Evolutionary conservation across 108 stramenopile species (phyloP).

Genomic region (Stephanodiscus minutulus): DNA sequence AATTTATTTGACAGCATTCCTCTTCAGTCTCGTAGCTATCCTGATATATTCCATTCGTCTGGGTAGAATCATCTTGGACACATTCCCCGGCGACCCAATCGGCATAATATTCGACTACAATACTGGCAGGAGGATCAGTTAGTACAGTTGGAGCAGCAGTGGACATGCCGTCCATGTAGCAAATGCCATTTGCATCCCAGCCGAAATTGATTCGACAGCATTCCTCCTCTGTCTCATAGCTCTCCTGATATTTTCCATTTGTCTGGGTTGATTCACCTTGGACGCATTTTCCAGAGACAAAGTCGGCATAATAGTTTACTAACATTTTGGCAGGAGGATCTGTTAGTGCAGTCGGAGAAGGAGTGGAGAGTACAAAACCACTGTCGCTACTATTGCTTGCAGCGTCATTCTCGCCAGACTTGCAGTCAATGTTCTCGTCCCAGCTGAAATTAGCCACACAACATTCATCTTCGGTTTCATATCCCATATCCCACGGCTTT

Average conservation of each 20-base stretch:
- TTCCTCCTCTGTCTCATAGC: conserved; percentile 6
- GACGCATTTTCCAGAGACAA: conserved; percentile 3
- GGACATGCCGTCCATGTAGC: not conserved
- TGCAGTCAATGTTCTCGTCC: conserved; percentile 8
- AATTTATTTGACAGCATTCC: conserved; percentile 13
- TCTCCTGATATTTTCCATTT: not conserved
- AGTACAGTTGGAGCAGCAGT: not conserved
- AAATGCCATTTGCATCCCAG: conserved; percentile 11
- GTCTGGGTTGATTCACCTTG: not conserved
- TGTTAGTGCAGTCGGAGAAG: not conserved
- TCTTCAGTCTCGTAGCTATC: conserved; percentile 1
- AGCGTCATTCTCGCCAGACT: not conserved
- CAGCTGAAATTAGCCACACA: conserved; percentile 22
- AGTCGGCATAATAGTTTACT: conserved; percentile 11
- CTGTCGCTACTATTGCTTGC: not conserved
- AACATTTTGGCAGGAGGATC: too few species aligned
- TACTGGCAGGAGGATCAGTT: not conserved
- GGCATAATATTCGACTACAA: not conserved
- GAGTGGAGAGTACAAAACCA: not conserved
- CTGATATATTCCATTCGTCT: not conserved
- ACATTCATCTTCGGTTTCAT: conserved; percentile 24
- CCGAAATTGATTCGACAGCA: conserved; percentile 14
- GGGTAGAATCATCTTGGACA: not conserved
- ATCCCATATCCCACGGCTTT: conserved; percentile 22
- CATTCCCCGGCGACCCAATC: conserved; percentile 8